Evolutionary conservation across 371 early-diverging fungal genomes (phyloP).

Genomic region (Apophysomyces variabilis): DNA sequence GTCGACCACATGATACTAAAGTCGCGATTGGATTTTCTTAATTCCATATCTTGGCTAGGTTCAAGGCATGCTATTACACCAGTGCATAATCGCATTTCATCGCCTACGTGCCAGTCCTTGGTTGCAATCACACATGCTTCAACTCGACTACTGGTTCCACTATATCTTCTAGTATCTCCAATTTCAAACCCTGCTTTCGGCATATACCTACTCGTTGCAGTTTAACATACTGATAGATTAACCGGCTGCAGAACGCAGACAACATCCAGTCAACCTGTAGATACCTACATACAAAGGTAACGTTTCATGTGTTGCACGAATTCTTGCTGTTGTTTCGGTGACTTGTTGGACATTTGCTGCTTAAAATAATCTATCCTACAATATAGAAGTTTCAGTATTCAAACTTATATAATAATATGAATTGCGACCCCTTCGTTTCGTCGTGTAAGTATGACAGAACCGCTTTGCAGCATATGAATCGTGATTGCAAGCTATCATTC

Average conservation of each 20-base stretch:
- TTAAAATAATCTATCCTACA: conserved; percentile 48
- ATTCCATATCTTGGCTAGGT: conserved; percentile 68
- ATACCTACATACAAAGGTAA: conserved; percentile 54
- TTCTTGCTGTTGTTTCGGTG: conserved; percentile 39
- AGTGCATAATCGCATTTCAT: conserved; percentile 75
- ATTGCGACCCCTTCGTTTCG: not conserved
- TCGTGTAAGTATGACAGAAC: not conserved
- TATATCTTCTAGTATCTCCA: conserved; percentile 77
- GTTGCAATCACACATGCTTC: conserved; percentile 91
- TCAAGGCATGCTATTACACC: conserved; percentile 81
- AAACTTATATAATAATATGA: not conserved
- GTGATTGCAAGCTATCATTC: no score
- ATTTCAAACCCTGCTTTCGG: conserved; percentile 86
- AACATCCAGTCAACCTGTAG: conserved; percentile 1
- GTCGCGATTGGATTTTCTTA: conserved; percentile 73
- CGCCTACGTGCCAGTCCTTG: conserved; percentile 72
- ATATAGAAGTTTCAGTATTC: not conserved
- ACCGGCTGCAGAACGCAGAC: no score
- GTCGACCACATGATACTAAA: conserved; percentile 90
- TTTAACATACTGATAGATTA: conserved; percentile 11
- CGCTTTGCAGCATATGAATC: no score
- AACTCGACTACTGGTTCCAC: conserved; percentile 63
- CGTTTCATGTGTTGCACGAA: conserved; percentile 55
- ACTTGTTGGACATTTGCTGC: conserved; percentile 34
- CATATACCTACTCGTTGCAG: conserved; percentile 74